Base-by-base conservation (phyloP, 495 filamentous ascomycete genomes). In the Penicillium paxilli region DNA sequence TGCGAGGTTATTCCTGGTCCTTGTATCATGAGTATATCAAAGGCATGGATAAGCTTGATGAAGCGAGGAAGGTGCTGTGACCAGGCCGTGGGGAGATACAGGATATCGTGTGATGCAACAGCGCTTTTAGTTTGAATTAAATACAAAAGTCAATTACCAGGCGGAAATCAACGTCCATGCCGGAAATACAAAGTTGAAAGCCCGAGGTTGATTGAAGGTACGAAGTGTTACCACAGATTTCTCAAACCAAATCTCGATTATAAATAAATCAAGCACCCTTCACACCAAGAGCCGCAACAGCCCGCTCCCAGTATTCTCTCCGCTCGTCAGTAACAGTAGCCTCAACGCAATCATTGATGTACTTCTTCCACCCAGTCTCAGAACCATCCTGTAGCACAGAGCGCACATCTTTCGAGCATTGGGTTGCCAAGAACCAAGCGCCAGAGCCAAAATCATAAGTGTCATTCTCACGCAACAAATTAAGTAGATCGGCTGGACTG, bases 381-480 rank as follows among this genome's bases (percentile, higher is more conserved):
- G 63, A 70, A 1, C 78, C 83, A 10, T 54, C 48, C 57, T 74
- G 69, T 58, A 93, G 72, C 17, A 62, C 70, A 5, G 44, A 16
- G 38, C 77, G 64, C 33, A 86, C 74, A 8, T 60, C 66, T 4
- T 51, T 16, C 0, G 54, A 47, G 69, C 91, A 95, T 66, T 90
- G 78, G 1, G 77, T 87, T 4, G 66, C 81, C 35, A 90, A 55
- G 62, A 87, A 94, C 91, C 91, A 96, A 3, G 84, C 81, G 19
- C 80, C 91, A 25, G 78, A 83, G 2, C 80, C 88, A 67, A 92
- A 96, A 66, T 89, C 86, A 59, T 81, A 84, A 19, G 69, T 65
- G 6, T 80, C 64, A 58, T 90, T 79, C 0, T 66, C 60, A 20
- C 75, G 70, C 32, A 94, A 76, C 30, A 92, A 64, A 7, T 72